Evolutionary conservation across 2,329 filamentous ascomycete species (phyloP).

Genomic region (Chalara sp.): DNA sequence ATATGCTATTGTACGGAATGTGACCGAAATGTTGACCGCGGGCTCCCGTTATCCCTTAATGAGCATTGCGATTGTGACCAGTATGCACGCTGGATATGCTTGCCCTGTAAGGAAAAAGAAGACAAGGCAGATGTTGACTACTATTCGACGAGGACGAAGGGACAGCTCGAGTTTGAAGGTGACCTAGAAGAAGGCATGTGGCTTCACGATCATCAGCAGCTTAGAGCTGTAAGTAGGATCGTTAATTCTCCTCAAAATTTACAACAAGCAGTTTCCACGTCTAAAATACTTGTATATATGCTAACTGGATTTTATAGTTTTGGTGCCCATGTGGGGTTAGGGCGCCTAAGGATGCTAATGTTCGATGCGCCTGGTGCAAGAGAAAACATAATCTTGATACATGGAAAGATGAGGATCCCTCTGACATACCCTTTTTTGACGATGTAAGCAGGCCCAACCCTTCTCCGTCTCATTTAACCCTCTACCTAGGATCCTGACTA

Average conservation of each 20-base stretch:
- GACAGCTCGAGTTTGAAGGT: neutral
- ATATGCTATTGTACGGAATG: conserved; percentile 10
- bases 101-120: conserved; percentile 9
- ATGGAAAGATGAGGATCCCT: conserved; percentile 1
- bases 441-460: conserved; percentile 5
- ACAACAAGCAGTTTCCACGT: too few species aligned
- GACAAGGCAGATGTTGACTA: conserved; percentile 1
- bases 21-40: conserved; percentile 7
- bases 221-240: conserved; percentile 3
- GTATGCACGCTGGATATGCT: conserved; percentile 13
- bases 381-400: conserved; percentile 10
- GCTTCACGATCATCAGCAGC: neutral
- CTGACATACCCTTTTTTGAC: conserved; percentile 10
- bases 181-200: conserved; percentile 4
- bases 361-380: conserved; percentile 12
- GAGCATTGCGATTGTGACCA: conserved; percentile 13
- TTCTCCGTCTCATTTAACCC: neutral
- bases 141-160: conserved; percentile 3
- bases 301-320: conserved; percentile 7
- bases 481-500: conserved; percentile 9
- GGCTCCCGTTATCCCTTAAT: conserved; percentile 6
- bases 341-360: conserved; percentile 6
- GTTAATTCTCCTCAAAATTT: neutral
- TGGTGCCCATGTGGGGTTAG: conserved; percentile 13
- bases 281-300: neutral